Evolutionary conservation across 352 stramenopile species (phyloP).

Genomic region (Globisporangium parvum): DNA sequence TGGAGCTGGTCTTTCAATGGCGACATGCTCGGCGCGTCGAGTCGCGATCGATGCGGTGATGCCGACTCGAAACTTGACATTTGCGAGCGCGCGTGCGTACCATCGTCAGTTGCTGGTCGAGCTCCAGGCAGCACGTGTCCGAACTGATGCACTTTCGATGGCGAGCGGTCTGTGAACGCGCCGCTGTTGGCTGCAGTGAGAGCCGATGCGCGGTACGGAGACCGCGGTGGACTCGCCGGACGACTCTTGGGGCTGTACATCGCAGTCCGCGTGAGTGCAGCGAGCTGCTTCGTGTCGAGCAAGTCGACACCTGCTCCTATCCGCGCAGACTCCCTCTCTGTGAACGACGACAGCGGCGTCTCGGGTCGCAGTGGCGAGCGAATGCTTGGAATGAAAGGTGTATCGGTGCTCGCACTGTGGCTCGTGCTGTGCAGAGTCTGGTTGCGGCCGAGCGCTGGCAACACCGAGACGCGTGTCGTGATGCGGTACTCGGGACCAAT

Average conservation of each 20-base stretch:
- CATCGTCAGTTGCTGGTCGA: constrained; percentile 6
- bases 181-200: background rate
- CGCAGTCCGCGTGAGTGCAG: constrained; percentile 31
- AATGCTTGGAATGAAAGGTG: constrained; percentile 8
- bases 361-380: constrained; percentile 27
- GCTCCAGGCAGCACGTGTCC: background rate
- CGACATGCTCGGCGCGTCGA: background rate
- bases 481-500: constrained; percentile 63
- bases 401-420: constrained; percentile 3
- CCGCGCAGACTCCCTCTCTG: constrained; percentile 29
- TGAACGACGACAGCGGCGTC: constrained; percentile 35
- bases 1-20: background rate
- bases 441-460: constrained; percentile 16
- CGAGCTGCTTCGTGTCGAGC: constrained; percentile 38
- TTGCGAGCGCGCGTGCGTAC: background rate
- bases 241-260: constrained; percentile 29
- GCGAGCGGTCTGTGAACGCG: constrained; percentile 7
- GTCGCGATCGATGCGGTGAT: too few relatives aligned
- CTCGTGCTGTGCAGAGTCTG: background rate
- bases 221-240: constrained; percentile 20
- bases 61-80: background rate
- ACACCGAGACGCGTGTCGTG: constrained; percentile 37
- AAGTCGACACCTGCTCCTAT: constrained; percentile 46
- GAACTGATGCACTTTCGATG: constrained; percentile 8
- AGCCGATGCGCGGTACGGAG: constrained; percentile 13